These are phyloP conservation scores for Dendrobium officinale DNA, from an alignment of 106 monocot species.

Conservation along the genomic window DNA sequence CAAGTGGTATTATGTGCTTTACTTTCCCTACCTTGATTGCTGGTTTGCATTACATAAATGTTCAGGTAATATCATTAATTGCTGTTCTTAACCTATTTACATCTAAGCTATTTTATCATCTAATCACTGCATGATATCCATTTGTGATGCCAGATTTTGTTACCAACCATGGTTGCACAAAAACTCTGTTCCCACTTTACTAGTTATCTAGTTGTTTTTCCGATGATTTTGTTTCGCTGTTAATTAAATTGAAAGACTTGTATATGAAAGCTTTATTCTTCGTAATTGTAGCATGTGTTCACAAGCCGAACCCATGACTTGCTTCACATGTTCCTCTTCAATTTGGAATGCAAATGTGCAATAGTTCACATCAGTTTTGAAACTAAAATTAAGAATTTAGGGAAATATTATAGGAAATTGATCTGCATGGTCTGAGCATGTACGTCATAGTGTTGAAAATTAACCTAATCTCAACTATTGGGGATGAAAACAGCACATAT, in stretches of 20 bases:
- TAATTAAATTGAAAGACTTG: background rate
- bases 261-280: background rate
- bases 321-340: background rate
- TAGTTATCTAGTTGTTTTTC: background rate
- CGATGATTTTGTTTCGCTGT: background rate
- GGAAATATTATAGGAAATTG: background rate
- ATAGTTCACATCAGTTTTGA: background rate
- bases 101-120: background rate
- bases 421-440: background rate
- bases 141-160: slow-evolving; percentile 1
- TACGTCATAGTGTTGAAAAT: background rate
- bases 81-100: background rate
- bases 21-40: slow-evolving; percentile 79
- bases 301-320: background rate
- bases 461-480: background rate
- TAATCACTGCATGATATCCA: background rate
- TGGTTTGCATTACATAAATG: slow-evolving; percentile 75
- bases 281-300: background rate
- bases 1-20: slow-evolving; percentile 53
- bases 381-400: background rate
- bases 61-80: slow-evolving; percentile 57
- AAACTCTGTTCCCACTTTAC: background rate
- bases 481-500: background rate
- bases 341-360: background rate
- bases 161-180: background rate